Conservation (phyloP, 768 basidiomycete species). For the Hypholoma sublateritium region DNA sequence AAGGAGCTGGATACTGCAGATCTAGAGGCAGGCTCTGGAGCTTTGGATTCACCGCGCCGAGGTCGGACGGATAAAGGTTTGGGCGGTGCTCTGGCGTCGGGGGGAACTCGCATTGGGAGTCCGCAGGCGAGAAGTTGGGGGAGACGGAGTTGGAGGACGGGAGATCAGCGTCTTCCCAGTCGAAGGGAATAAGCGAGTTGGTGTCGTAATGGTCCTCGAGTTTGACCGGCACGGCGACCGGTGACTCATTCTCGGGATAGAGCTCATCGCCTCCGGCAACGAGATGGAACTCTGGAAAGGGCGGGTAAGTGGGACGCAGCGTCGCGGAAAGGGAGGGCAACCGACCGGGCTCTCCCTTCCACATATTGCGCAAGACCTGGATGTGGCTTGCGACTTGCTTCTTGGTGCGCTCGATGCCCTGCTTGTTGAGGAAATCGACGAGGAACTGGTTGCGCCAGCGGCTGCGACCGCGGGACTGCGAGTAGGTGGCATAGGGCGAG, state of each 20-base stretch:
- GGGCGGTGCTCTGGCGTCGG: constrained; percentile 41
- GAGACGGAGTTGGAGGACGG: constrained; percentile 39
- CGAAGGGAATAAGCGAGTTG: constrained; percentile 41
- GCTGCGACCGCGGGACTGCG: constrained; percentile 69
- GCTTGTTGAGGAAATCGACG: constrained; percentile 73
- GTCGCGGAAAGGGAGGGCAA: constrained; percentile 6
- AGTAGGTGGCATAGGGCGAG: constrained; percentile 77
- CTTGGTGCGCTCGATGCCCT: constrained; percentile 72
- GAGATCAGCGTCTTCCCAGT: constrained; percentile 42
- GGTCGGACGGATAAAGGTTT: constrained; percentile 30
- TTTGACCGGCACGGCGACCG: constrained; percentile 50
- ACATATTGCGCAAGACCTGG: constrained; percentile 84
- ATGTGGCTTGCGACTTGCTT: constrained; percentile 91
- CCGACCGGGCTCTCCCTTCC: constrained; percentile 78
- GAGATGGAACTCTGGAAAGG: constrained; percentile 62
- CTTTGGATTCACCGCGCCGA: constrained; percentile 19
- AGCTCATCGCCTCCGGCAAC: constrained; percentile 82
- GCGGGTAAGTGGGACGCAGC: constrained; percentile 16
- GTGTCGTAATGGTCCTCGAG: constrained; percentile 52
- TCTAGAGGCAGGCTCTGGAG: constrained; percentile 14
- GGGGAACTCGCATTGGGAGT: constrained; percentile 43
- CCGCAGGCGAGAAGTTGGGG: constrained; percentile 46
- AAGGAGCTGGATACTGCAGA: constrained; percentile 17
- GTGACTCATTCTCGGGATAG: constrained; percentile 46
- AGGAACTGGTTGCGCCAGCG: constrained; percentile 85